Evolutionary conservation across 2,329 filamentous ascomycete genomes (phyloP).

Genomic region (Paracorniculantispora psalliotae): DNA sequence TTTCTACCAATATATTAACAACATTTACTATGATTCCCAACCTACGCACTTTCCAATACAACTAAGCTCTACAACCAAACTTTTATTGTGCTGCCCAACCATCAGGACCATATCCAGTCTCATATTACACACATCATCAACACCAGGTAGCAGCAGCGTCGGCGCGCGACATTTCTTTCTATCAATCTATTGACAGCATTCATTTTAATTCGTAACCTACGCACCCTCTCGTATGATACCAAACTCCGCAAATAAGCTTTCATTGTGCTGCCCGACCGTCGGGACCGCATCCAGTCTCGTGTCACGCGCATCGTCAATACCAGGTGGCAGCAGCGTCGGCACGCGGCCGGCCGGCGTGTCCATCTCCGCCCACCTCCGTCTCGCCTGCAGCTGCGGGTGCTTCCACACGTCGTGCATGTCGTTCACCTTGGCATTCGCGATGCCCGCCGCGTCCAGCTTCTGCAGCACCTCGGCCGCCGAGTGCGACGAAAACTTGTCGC

Average conservation of each 20-base stretch:
- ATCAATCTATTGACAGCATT: too few relatives aligned
- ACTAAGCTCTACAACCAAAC: too few relatives aligned
- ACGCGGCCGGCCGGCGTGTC: conserved; percentile 41
- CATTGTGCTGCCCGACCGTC: conserved; percentile 45
- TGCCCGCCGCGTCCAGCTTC: conserved; percentile 41
- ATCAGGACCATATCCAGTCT: too few relatives aligned
- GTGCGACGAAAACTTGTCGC: conserved; percentile 33
- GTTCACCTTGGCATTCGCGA: conserved; percentile 52
- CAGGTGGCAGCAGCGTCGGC: conserved; percentile 46
- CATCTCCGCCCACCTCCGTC: conserved; percentile 47
- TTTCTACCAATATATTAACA: too few relatives aligned
- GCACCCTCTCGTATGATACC: conserved; percentile 25
- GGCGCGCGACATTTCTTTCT: too few relatives aligned
- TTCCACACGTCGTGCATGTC: conserved; percentile 51
- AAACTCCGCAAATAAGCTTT: conserved; percentile 41
- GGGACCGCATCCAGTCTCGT: conserved; percentile 42
- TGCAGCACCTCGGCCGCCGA: conserved; percentile 36
- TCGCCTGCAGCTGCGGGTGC: conserved; percentile 46
- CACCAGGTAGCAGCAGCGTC: too few relatives aligned
- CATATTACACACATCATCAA: too few relatives aligned
- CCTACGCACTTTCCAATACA: too few relatives aligned
- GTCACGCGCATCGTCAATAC: conserved; percentile 24
- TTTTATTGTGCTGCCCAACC: too few relatives aligned
- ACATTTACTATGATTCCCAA: too few relatives aligned
- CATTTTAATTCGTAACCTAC: too few relatives aligned